A percentile compares a stretch with the other conserved stretches of the same genome.
Conservation (phyloP, 306 rosid genomes). For the Cicer cuneatum region DNA sequence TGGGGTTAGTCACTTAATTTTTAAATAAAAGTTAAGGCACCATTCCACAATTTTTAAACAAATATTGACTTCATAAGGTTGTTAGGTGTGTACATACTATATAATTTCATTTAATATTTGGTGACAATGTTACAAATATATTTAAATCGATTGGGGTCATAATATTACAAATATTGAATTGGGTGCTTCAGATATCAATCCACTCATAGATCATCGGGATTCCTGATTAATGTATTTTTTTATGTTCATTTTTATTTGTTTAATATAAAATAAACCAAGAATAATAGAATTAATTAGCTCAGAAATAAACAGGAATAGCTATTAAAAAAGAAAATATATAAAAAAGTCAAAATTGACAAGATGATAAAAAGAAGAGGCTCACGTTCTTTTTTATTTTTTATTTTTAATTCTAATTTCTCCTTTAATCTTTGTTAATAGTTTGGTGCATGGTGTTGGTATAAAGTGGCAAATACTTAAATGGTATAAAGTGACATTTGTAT, state of each 20-base stretch:
- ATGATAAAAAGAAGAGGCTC: not conserved
- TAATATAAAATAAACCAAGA: not conserved
- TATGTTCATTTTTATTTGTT: no score
- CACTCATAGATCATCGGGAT: no score
- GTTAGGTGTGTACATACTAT: no score
- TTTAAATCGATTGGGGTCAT: constrained; percentile 48
- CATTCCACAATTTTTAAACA: no score
- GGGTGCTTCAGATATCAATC: constrained; percentile 52
- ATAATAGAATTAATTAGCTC: not conserved
- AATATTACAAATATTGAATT: constrained; percentile 55
- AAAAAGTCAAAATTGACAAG: not conserved
- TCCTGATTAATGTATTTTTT: no score
- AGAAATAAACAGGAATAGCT: not conserved
- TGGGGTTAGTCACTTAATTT: no score
- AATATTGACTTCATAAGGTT: no score
- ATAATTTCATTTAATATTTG: no score
- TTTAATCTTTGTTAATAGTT: constrained; percentile 1
- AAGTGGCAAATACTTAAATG: constrained; percentile 46
- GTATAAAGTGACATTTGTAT: no score
- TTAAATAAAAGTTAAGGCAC: no score
- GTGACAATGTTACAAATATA: constrained; percentile 12
- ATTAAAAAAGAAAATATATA: not conserved
- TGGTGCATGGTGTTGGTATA: constrained; percentile 71
- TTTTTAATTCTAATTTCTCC: constrained; percentile 15
- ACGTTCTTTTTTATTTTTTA: constrained; percentile 41